Evolutionary conservation across 169 alveolate genomes (phyloP).

Genomic region (Toxoplasma gondii): DNA sequence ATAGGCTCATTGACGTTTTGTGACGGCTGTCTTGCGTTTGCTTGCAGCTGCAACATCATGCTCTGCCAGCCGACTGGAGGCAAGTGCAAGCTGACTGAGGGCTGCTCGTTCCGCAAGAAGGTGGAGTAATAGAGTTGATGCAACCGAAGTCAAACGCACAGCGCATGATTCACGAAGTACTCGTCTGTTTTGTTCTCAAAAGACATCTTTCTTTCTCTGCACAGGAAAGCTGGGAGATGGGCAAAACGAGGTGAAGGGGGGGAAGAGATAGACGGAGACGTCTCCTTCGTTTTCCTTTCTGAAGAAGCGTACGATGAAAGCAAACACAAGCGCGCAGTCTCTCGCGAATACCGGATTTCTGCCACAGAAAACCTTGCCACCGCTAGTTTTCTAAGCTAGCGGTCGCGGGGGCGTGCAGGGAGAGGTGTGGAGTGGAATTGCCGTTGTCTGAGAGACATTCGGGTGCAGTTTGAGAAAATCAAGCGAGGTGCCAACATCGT

Average conservation of each 20-base stretch:
- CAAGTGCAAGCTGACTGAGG: slow-evolving; percentile 87
- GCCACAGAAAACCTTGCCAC: background rate
- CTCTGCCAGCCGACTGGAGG: slow-evolving; percentile 95
- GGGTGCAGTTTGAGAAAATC: background rate
- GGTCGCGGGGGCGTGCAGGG: background rate
- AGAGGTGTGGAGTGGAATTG: background rate
- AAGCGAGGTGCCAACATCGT: background rate
- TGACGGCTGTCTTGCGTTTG: too few species aligned
- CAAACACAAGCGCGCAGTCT: background rate
- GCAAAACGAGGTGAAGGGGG: background rate
- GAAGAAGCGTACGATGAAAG: background rate
- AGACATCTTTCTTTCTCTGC: background rate
- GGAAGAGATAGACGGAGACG: background rate
- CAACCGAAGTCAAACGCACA: background rate
- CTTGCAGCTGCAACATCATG: slow-evolving; percentile 69
- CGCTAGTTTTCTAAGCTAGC: background rate
- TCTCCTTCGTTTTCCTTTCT: background rate
- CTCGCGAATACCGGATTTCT: background rate
- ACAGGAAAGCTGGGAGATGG: background rate
- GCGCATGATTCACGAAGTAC: background rate
- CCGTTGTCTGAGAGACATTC: background rate
- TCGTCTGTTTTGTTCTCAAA: background rate
- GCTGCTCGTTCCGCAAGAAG: slow-evolving; percentile 89
- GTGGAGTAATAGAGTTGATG: slow-evolving; percentile 66
- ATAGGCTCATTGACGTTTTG: too few species aligned